Evolutionary conservation across 345 rosid genomes (phyloP).

Genomic region (Populus euphratica): DNA sequence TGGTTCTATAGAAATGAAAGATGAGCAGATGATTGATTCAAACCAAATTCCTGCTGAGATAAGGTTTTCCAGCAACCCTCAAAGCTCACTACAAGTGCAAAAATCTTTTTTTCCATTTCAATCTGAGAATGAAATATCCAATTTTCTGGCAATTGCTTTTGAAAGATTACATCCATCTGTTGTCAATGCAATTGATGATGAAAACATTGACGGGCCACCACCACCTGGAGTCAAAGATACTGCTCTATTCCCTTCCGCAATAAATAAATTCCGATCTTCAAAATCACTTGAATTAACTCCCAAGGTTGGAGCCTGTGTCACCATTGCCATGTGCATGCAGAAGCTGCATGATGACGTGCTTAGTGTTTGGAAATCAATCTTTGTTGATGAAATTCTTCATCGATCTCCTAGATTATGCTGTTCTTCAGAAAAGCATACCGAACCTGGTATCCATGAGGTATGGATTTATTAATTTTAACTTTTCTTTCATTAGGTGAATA

Average conservation of each 20-base stretch:
- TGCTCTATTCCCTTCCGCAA: slow-evolving; percentile 30
- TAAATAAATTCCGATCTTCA: slow-evolving; percentile 40
- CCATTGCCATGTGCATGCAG: slow-evolving; percentile 73
- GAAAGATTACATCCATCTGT: slow-evolving; percentile 31
- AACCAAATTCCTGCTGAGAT: slow-evolving; percentile 18
- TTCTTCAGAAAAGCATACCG: slow-evolving; percentile 20
- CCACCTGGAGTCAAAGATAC: slow-evolving; percentile 67
- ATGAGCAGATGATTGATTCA: slow-evolving; percentile 26
- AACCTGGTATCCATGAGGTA: slow-evolving; percentile 28
- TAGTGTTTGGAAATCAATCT: slow-evolving; percentile 54
- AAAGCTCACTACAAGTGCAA: slow-evolving; percentile 25
- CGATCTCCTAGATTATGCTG: slow-evolving; percentile 37
- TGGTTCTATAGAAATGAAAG: slow-evolving; percentile 18
- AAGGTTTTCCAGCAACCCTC: slow-evolving; percentile 23
- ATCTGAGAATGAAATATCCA: slow-evolving; percentile 35
- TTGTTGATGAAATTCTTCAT: slow-evolving; percentile 39
- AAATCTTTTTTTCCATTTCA: slow-evolving; percentile 23
- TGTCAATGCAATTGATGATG: slow-evolving; percentile 33
- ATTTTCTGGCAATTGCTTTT: slow-evolving; percentile 41
- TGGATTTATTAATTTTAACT: not conserved
- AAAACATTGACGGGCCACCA: slow-evolving; percentile 49
- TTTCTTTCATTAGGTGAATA: not conserved
- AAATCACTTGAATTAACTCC: slow-evolving; percentile 34
- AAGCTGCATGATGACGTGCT: slow-evolving; percentile 68
- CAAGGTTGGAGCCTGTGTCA: slow-evolving; percentile 53